Conservation (phyloP, 139 green algal species). For the Closterium sp. region DNA sequence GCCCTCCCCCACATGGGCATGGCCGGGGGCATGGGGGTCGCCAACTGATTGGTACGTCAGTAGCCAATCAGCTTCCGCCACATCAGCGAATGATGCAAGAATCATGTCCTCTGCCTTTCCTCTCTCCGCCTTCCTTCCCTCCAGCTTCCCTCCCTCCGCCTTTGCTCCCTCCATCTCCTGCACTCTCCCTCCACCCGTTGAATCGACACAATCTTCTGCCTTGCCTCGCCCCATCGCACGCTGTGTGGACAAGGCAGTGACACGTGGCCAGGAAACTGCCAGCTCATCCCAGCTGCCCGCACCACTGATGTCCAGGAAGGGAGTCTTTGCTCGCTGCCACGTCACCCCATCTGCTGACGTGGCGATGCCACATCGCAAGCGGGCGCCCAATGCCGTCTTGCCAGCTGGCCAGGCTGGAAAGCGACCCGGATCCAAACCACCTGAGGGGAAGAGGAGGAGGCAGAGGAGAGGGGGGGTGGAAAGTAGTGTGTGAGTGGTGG, state of each 20-base stretch:
- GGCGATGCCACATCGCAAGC: slow-evolving; percentile 9
- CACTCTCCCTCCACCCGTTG: too few relatives aligned
- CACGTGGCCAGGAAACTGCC: slow-evolving; percentile 6
- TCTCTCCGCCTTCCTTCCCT: background rate
- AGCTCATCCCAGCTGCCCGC: slow-evolving; percentile 7
- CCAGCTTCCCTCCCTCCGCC: background rate
- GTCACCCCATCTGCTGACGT: slow-evolving; percentile 30
- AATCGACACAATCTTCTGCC: too few relatives aligned
- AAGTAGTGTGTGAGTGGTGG: too few relatives aligned
- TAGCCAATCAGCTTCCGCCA: slow-evolving; percentile 10
- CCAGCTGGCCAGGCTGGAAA: slow-evolving; percentile 7
- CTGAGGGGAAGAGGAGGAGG: background rate
- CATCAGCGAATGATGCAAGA: too few relatives aligned
- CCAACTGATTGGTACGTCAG: slow-evolving; percentile 20
- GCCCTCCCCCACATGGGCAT: background rate
- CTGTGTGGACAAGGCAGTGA: too few relatives aligned
- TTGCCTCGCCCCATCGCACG: too few relatives aligned
- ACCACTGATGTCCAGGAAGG: background rate
- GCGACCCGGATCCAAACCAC: slow-evolving; percentile 3
- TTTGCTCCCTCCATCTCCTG: background rate
- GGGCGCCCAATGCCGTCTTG: background rate
- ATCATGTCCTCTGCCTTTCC: background rate
- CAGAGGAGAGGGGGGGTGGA: background rate
- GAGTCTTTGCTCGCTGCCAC: slow-evolving; percentile 7
- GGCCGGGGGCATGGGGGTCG: slow-evolving; percentile 2